A percentile compares a stretch with the other conserved stretches of the same genome.
These are phyloP conservation scores for Suillus plorans DNA, from an alignment of 768 basidiomycete species.

Conservation along the genomic window DNA sequence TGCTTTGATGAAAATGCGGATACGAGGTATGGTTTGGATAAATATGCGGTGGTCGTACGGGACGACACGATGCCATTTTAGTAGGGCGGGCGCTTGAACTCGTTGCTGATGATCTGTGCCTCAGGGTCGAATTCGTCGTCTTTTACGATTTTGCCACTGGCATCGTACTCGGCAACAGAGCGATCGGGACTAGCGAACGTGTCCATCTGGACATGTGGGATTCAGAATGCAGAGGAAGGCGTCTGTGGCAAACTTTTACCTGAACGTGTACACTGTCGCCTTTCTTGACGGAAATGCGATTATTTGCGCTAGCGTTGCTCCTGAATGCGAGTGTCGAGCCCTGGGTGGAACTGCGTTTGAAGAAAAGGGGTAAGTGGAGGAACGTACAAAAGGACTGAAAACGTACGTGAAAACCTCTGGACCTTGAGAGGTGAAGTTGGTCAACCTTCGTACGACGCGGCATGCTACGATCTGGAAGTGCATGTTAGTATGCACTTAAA, in stretches of 20 bases:
- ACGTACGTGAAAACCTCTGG: slow-evolving; percentile 55
- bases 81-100: slow-evolving; percentile 61
- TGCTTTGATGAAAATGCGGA: not conserved
- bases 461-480: slow-evolving; percentile 58
- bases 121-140: slow-evolving; percentile 55
- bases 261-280: slow-evolving; percentile 61
- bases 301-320: slow-evolving; percentile 31
- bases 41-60: not conserved
- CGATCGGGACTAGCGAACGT: slow-evolving; percentile 55
- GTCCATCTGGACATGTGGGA: slow-evolving; percentile 52
- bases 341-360: slow-evolving; percentile 34
- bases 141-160: slow-evolving; percentile 49
- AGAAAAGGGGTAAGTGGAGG: slow-evolving; percentile 15
- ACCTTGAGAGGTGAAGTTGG: slow-evolving; percentile 51
- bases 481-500: not conserved
- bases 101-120: slow-evolving; percentile 54
- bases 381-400: not conserved
- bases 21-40: not conserved
- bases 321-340: slow-evolving; percentile 65
- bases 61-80: slow-evolving; percentile 14
- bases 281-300: slow-evolving; percentile 34
- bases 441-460: slow-evolving; percentile 62
- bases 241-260: slow-evolving; percentile 30
- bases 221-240: slow-evolving; percentile 5
- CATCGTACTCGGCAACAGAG: slow-evolving; percentile 53